These are phyloP conservation scores for Mycosphaerella sp. DNA, from an alignment of 2,329 filamentous ascomycete genomes.

Conservation along the genomic window DNA sequence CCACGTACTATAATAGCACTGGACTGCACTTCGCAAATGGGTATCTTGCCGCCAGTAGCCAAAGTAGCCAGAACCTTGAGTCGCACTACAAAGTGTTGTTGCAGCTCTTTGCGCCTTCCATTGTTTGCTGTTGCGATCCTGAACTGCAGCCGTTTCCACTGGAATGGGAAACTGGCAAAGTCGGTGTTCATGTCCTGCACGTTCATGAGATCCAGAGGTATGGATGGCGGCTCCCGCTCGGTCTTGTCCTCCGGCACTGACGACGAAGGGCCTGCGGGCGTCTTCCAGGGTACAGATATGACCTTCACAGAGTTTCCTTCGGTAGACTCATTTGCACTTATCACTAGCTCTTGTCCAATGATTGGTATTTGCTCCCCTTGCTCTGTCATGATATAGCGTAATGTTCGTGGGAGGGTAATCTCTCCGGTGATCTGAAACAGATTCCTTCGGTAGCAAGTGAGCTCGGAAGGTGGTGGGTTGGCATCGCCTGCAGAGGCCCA, in stretches of 20 bases:
- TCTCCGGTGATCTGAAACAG: conserved; percentile 93
- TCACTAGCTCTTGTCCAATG: conserved; percentile 73
- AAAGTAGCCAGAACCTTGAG: conserved; percentile 80
- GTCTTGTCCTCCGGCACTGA: conserved; percentile 58
- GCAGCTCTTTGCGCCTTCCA: conserved; percentile 84
- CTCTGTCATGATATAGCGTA: conserved; percentile 76
- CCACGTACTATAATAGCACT: conserved; percentile 91
- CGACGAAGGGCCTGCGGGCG: conserved; percentile 63
- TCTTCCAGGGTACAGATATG: conserved; percentile 98
- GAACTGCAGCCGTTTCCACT: conserved; percentile 91
- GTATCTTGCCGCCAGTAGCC: conserved; percentile 72
- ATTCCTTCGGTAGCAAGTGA: conserved; percentile 94
- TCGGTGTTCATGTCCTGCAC: conserved; percentile 71
- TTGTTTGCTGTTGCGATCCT: conserved; percentile 95
- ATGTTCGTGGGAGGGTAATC: conserved; percentile 69
- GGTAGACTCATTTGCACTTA: conserved; percentile 90
- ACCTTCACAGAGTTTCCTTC: conserved; percentile 88
- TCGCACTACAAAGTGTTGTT: conserved; percentile 90
- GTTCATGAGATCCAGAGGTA: conserved; percentile 63
- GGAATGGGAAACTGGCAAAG: conserved; percentile 83
- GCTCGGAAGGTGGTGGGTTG: conserved; percentile 62
- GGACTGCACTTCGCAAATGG: conserved; percentile 77
- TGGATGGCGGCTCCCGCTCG: conserved; percentile 80
- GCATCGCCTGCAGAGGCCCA: conserved; percentile 54
- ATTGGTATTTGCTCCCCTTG: conserved; percentile 79